These are phyloP conservation scores for Thuja plicata DNA, from an alignment of 83 land plant genomes.

Conservation along the genomic window DNA sequence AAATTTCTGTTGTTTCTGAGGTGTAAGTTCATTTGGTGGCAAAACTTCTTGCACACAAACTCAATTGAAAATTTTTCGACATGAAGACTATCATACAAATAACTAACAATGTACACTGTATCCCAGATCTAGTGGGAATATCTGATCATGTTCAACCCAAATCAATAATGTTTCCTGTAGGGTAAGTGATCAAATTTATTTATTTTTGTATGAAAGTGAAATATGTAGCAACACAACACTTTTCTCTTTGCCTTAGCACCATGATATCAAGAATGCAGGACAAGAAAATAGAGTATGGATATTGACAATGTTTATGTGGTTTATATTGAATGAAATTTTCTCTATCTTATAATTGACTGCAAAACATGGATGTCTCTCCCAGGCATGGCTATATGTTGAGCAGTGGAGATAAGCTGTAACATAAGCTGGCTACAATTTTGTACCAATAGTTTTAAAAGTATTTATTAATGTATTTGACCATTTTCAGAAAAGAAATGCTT, in stretches of 20 bases:
- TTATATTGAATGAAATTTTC: not conserved
- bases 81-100: too few relatives aligned
- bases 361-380: too few relatives aligned
- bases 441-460: too few relatives aligned
- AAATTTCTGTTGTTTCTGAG: not conserved
- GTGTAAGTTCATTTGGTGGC: not conserved
- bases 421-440: too few relatives aligned
- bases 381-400: too few relatives aligned
- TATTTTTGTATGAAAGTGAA: not conserved
- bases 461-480: too few relatives aligned
- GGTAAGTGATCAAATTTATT: not conserved
- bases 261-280: not conserved
- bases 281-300: not conserved
- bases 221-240: not conserved
- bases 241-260: not conserved
- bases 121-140: conserved; percentile 46
- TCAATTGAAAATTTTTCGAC: not conserved
- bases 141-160: conserved; percentile 35
- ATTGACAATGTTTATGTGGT: not conserved
- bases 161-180: conserved; percentile 55
- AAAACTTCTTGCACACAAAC: not conserved
- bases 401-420: too few relatives aligned
- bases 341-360: not conserved
- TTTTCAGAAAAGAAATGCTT: too few relatives aligned
- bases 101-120: too few relatives aligned